Base-by-base conservation (phyloP, 2,329 filamentous ascomycete species). In the Lachnellula willkommii region DNA sequence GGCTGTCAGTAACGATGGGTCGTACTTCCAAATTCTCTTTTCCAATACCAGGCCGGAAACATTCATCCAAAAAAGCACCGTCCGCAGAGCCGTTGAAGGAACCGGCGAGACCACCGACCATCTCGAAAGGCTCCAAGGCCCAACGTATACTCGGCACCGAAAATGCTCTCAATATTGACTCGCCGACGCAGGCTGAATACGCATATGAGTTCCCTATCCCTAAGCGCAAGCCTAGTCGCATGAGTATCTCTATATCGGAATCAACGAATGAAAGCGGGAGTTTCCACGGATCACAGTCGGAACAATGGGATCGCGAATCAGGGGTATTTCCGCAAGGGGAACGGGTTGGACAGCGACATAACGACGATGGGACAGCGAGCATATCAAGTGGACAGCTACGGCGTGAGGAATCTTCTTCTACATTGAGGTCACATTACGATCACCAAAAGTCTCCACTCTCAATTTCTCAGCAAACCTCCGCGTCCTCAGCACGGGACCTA, bases 91-190 rank as follows among this genome's bases (percentile, higher is more conserved):
- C 37, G 22, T 20, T 37, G 22, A 20, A 52, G 32, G 49, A 42
- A 43, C 45, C 51, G 11, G 11, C 52, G 9, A 37, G 50, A 12
- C 56, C 24, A 20, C 35, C 53, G 36, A 51, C 46, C 22, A 32
- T 11, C 28, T 26, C 51, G 36, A 60, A 56, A 45, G 50, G 68
- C 9, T 69, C 68, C 8, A 70, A 70, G 49, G 68, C 67, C 14
- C 65, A 69, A 55, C 54, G 67, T 37, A 59, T 70, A 36, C 49
- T 70, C 14, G 68, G 68, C 24, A 63, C 63, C n/a, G 61, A 60
- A 20, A 62, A 65, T 6, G 72, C 74, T 22, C 71, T 83, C 52
- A 82, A 84, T 58, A 76, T 83, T 53, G 65, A 68, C 49, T 65
- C 64, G 24, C 64, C 61, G 17, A 50, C 46, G 46, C 53, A 66